These are phyloP conservation scores for Coemansia sp. DNA, from an alignment of 371 early-diverging fungal species.

Conservation along the genomic window DNA sequence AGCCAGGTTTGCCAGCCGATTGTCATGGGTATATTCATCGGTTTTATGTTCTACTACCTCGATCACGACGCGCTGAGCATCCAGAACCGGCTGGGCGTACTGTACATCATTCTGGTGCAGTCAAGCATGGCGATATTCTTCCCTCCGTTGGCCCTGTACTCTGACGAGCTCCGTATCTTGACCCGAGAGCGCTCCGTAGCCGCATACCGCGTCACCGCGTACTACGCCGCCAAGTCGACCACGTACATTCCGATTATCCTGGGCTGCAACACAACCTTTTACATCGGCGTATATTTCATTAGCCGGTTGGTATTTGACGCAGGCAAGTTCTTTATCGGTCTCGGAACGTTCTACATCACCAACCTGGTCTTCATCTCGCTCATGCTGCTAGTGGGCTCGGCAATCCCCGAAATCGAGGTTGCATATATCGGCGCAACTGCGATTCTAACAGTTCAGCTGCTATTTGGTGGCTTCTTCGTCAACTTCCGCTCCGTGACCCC, in stretches of 20 bases:
- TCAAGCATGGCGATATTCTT: constrained; percentile 31
- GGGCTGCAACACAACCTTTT: constrained; percentile 31
- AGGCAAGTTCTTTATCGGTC: constrained; percentile 43
- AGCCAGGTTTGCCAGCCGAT: constrained; percentile 27
- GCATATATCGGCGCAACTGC: constrained; percentile 52
- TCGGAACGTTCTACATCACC: constrained; percentile 27
- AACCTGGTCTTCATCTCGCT: constrained; percentile 28
- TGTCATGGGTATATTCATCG: constrained; percentile 32
- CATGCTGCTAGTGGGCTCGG: constrained; percentile 43
- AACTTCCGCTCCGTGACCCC: constrained; percentile 43
- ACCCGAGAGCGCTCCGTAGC: constrained; percentile 45
- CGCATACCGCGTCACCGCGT: constrained; percentile 44
- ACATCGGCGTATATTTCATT: constrained; percentile 44
- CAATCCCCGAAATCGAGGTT: constrained; percentile 29
- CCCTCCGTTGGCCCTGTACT: constrained; percentile 35
- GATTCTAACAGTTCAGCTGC: constrained; percentile 47
- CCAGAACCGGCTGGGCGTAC: constrained; percentile 42
- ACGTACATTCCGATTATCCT: constrained; percentile 37
- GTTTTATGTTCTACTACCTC: constrained; percentile 44
- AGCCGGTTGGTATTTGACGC: constrained; percentile 33
- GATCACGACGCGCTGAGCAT: constrained; percentile 29
- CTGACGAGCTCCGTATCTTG: constrained; percentile 42
- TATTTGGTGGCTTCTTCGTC: constrained; percentile 51
- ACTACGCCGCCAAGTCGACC: constrained; percentile 40
- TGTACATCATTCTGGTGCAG: constrained; percentile 40